phyloP scores from a whole-genome alignment of 202 grass and related monocot species.

The Setaria italica region DNA sequence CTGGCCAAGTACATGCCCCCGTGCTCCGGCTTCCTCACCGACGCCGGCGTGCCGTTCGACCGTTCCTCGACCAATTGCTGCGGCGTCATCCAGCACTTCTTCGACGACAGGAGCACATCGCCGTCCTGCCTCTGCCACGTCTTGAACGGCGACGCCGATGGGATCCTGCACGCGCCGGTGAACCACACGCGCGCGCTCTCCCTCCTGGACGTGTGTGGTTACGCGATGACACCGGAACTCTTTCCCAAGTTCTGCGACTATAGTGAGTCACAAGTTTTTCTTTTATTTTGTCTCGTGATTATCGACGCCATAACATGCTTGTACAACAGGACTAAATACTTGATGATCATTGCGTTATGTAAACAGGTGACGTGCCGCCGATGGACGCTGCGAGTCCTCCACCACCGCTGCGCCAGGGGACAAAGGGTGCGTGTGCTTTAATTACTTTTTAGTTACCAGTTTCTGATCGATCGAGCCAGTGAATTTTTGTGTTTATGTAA shows the following conservation, averaged over 20 bases:
- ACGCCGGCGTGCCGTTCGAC: not conserved
- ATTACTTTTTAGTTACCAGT: not conserved
- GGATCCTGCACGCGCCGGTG: not conserved
- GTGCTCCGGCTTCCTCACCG: not conserved
- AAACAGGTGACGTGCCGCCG: not conserved
- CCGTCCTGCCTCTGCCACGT: not conserved
- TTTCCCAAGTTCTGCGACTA: not conserved
- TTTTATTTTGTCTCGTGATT: no score
- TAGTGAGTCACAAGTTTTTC: not conserved
- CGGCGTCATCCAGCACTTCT: not conserved
- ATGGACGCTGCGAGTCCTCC: not conserved
- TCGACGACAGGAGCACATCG: not conserved
- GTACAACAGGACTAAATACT: not conserved
- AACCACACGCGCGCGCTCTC: not conserved
- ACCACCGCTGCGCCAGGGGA: not conserved
- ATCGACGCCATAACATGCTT: no score
- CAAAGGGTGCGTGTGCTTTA: not conserved
- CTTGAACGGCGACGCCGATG: not conserved
- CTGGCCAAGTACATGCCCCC: not conserved
- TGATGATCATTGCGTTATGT: not conserved
- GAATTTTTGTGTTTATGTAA: not conserved
- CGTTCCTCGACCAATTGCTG: not conserved
- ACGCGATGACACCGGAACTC: accelerated
- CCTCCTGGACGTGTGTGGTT: not conserved
- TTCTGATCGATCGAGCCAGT: not conserved